Base-by-base conservation (phyloP, 2,329 filamentous ascomycete species). In the Penicillium griseofulvum region DNA sequence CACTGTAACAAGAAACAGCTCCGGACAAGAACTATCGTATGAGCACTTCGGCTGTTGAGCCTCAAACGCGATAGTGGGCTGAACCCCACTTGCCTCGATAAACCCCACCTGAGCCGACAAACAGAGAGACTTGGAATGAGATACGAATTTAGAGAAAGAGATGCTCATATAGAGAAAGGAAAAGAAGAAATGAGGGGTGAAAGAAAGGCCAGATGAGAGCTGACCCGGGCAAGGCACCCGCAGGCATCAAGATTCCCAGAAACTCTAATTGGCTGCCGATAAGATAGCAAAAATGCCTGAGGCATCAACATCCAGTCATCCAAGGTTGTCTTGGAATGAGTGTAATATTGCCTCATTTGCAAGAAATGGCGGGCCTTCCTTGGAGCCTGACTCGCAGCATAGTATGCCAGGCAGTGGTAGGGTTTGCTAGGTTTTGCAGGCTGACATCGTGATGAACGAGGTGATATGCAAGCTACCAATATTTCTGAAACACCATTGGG, bases 171-270 rank as follows among this genome's bases (percentile, higher is more conserved):
- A 24, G 31, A 43, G 34, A 47, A 24, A 42, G 16, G 17, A 48
- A 33, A 42, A 49, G 53, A 48, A 33, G 50, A 41, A 53, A 49
- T 53, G 56, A 54, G 49, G 53, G 54, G 48, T 19, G 49, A 37
- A 48, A 38, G 37, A 55, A 26, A 57, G 39, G 48, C n/a, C 43
- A 55, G 49, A 39, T 26, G 17, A 36, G 41, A 52, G 48, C 46
- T 43, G 44, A 50, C 47, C 26, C 44, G 36, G 31, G n/a, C 51
- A 52, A 55, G 51, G 53, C 57, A 56, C 51, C 62, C 58, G 66
- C 67, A 69, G 68, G 68, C 68, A 70, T 65, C 66, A 60, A 64
- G 31, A 61, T 69, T 69, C 54, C 39, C 41, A 19, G 29, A 41
- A 37, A 6, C 22, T 41, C 50, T 67, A 58, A 68, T 67, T 68